Evolutionary conservation across 768 basidiomycete species (phyloP), one percentile per base, ranked within the genome.

Genomic region (Tylopilus cervinicoccineus): DNA sequence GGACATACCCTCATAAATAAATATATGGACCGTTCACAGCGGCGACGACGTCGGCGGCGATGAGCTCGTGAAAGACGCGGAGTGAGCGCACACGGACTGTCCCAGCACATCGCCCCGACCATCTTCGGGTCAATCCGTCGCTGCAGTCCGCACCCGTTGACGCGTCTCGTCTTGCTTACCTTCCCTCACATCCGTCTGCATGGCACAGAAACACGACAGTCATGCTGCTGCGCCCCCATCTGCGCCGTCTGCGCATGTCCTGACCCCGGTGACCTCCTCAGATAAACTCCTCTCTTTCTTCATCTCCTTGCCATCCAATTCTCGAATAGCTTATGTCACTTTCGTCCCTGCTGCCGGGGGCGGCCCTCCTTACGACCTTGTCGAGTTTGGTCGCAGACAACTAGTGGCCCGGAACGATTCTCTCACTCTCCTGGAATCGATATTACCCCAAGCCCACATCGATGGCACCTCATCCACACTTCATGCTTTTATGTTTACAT

Each of bases 361-460:
- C 37, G 55, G 54, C 14, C 32, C 51, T 38, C 19, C 67, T 52
- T 58, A 70, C 36, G 76, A 80, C 42, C 55, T 64, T 38, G 63
- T 88, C 49, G 85, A 88, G 57, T 53, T 66, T 14, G 84, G 79
- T 4, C 75, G 86, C 51, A 73, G 77, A 48, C 62, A 64, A 6
- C 56, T 86, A 3, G 43, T 81, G 9, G 59, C 66, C 17, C 68
- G 66, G 39, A 73, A 76, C 50, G 48, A 57, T 10, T 59, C 68
- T 12, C 56, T 66, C 19, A 24, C 72, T 4, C 63, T 86, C 42
- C 54, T 75, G 7, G 73, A 78, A 6, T 77, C 80, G 10, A 60
- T 83, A 23, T 62, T 87, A 20, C 68, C 78, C 36, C 73, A 74
- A 51, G 75, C 79, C 23, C 71, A 77, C 53, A 64, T 80, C 39